A percentile compares a stretch with the other conserved stretches of the same genome.
These are phyloP conservation scores for Ustilago sp. DNA, from an alignment of 1,284 basidiomycete species.

Conservation along the genomic window DNA sequence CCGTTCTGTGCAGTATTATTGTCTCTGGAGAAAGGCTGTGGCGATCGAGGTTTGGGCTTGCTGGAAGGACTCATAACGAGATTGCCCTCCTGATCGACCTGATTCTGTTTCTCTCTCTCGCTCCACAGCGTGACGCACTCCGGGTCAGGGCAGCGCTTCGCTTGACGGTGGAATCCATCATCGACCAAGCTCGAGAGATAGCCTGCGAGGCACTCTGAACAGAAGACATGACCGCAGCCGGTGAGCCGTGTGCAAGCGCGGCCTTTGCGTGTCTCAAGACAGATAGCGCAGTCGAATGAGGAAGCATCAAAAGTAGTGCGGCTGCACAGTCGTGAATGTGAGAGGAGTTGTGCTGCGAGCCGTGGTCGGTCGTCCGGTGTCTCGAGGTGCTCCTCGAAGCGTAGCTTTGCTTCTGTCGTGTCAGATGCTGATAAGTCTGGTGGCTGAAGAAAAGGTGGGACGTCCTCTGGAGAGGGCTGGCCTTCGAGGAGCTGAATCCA, in stretches of 20 bases:
- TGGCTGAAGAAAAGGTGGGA: slow-evolving; percentile 12
- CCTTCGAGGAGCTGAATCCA: slow-evolving; percentile 35
- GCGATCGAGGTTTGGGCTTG: neutral
- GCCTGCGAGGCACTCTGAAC: slow-evolving; percentile 44
- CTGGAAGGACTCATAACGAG: slow-evolving; percentile 8
- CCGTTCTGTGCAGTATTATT: neutral
- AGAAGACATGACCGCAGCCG: slow-evolving; percentile 54
- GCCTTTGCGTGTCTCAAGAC: slow-evolving; percentile 52
- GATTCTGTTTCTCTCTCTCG: slow-evolving; percentile 41
- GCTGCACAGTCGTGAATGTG: slow-evolving; percentile 39
- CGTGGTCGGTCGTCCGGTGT: slow-evolving; percentile 12
- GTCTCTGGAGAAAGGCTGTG: neutral
- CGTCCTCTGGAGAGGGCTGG: neutral
- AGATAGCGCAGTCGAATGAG: slow-evolving; percentile 53
- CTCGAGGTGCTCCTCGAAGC: slow-evolving; percentile 28
- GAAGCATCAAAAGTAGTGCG: slow-evolving; percentile 43
- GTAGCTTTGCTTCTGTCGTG: slow-evolving; percentile 1
- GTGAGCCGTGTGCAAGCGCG: slow-evolving; percentile 32
- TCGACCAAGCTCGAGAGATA: slow-evolving; percentile 49
- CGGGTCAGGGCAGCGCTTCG: slow-evolving; percentile 48
- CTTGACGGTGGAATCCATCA: slow-evolving; percentile 49
- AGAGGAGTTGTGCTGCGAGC: slow-evolving; percentile 32
- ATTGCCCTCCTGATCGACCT: slow-evolving; percentile 44
- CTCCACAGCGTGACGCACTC: slow-evolving; percentile 49
- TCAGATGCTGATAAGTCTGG: neutral